Conservation (phyloP, 108 stramenopile species). For the Fistulifera solaris region DNA sequence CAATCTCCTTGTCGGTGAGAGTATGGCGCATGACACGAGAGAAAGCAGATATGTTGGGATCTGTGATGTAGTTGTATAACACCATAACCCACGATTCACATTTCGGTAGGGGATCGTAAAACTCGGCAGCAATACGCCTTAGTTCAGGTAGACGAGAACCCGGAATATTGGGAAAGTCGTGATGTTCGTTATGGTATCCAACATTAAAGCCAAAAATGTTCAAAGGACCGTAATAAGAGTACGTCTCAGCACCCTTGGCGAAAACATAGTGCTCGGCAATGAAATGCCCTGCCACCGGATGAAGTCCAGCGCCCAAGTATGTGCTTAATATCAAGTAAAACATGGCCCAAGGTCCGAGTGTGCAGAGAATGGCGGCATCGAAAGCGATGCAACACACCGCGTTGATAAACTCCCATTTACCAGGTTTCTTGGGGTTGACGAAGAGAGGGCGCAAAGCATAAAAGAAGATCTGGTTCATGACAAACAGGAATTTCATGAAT, state of each 20-base stretch:
- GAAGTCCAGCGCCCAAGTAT: constrained; percentile 77
- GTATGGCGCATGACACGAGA: constrained; percentile 50
- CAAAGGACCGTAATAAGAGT: constrained; percentile 87
- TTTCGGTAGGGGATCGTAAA: constrained; percentile 75
- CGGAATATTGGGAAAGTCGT: constrained; percentile 87
- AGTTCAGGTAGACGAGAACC: constrained; percentile 75
- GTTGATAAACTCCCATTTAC: constrained; percentile 53
- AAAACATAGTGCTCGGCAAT: constrained; percentile 92
- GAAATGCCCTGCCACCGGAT: constrained; percentile 96
- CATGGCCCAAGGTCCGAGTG: constrained; percentile 55
- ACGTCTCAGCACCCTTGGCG: constrained; percentile 71
- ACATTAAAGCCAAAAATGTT: constrained; percentile 92
- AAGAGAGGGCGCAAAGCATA: constrained; percentile 84
- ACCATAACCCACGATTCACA: constrained; percentile 79
- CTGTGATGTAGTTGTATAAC: constrained; percentile 76
- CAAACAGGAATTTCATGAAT: constrained; percentile 70
- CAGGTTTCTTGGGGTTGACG: constrained; percentile 68
- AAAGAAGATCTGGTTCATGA: constrained; percentile 73
- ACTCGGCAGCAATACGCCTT: constrained; percentile 74
- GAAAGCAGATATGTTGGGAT: constrained; percentile 68
- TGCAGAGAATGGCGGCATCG: constrained; percentile 43
- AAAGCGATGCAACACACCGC: constrained; percentile 37
- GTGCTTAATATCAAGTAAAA: constrained; percentile 73
- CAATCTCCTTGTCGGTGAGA: neutral
- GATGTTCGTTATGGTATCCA: constrained; percentile 97